A percentile compares a stretch with the other conserved stretches of the same genome.
Evolutionary conservation across 768 basidiomycete genomes (phyloP).

Genomic region (Tricholoma bakamatsutake): DNA sequence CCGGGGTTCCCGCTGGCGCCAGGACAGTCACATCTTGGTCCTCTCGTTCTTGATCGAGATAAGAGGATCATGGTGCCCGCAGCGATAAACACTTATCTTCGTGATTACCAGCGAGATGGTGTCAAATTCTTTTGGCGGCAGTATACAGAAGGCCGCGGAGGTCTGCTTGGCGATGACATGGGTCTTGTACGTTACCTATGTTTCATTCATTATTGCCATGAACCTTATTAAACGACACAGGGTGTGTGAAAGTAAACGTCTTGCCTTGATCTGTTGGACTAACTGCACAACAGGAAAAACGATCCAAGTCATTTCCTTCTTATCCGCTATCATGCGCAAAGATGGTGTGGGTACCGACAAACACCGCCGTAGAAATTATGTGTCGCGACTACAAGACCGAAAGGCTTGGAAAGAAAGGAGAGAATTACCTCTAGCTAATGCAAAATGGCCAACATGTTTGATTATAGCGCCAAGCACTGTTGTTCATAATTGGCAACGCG

Average conservation of each 20-base stretch:
- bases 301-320: conserved; percentile 85
- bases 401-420: conserved; percentile 45
- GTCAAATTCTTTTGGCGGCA: conserved; percentile 74
- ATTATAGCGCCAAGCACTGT: conserved; percentile 86
- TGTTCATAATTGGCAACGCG: conserved; percentile 84
- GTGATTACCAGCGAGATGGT: conserved; percentile 88
- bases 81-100: conserved; percentile 79
- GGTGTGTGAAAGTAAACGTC: conserved; percentile 11
- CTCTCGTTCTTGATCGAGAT: conserved; percentile 46
- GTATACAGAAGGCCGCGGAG: conserved; percentile 65
- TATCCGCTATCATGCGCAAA: conserved; percentile 91
- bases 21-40: conserved; percentile 35
- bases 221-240: background rate
- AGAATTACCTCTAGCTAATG: conserved; percentile 58
- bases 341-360: conserved; percentile 56
- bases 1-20: conserved; percentile 49
- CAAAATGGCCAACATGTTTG: conserved; percentile 80
- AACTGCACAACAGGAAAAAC: conserved; percentile 65
- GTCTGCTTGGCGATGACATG: conserved; percentile 94
- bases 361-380: conserved; percentile 58
- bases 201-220: background rate
- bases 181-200: conserved; percentile 48
- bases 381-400: conserved; percentile 61
- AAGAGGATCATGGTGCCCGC: conserved; percentile 50
- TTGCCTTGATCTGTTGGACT: background rate